These are phyloP conservation scores for Phytophthora fragariae DNA, from an alignment of 352 stramenopile species.

Conservation along the genomic window DNA sequence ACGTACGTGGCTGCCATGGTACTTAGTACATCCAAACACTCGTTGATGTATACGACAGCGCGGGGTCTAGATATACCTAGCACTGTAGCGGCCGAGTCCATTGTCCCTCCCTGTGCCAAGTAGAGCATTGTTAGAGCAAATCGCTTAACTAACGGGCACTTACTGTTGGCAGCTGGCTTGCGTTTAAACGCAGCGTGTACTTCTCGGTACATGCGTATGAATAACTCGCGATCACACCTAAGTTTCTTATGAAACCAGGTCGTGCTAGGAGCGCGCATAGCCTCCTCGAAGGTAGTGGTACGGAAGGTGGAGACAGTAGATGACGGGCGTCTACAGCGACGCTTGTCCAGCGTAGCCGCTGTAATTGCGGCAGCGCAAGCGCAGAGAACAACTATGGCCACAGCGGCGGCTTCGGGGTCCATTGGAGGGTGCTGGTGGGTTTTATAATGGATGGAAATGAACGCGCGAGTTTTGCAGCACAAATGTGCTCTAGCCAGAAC, in stretches of 20 bases:
- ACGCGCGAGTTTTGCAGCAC: not conserved
- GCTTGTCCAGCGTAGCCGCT: constrained; percentile 10
- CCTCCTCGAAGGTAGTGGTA: not conserved
- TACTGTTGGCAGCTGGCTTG: not conserved
- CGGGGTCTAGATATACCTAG: too few species aligned
- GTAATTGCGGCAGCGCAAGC: not conserved
- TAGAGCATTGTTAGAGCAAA: not conserved
- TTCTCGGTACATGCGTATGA: not conserved
- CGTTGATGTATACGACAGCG: too few species aligned
- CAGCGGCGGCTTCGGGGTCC: constrained; percentile 6
- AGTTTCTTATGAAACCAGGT: constrained; percentile 3
- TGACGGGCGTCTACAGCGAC: not conserved
- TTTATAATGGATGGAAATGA: constrained; percentile 7
- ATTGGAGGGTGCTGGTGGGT: not conserved
- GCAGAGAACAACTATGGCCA: constrained; percentile 1
- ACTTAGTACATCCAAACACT: too few species aligned
- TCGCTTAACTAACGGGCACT: not conserved
- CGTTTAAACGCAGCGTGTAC: not conserved
- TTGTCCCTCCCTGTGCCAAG: not conserved
- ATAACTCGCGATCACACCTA: not conserved
- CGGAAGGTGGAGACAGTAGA: too few species aligned
- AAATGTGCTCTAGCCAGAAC: constrained; percentile 11
- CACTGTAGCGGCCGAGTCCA: too few species aligned
- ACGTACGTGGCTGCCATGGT: too few species aligned
- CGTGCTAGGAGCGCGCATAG: not conserved